phyloP scores from a whole-genome alignment of 257 asterid species.

The Gentiana straminea region DNA sequence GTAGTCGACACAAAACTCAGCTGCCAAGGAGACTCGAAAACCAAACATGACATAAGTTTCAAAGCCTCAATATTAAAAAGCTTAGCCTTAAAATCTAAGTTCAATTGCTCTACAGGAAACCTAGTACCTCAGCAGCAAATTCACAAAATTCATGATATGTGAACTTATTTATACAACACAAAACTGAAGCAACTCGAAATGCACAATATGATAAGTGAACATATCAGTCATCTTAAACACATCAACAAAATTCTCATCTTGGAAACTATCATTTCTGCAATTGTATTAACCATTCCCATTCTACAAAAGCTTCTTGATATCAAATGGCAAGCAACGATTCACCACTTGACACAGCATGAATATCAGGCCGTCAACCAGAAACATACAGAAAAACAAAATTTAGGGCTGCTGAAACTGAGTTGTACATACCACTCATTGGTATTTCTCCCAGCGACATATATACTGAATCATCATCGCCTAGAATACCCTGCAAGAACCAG shows the following conservation, averaged over 20 bases:
- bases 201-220: not conserved
- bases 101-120: too few relatives aligned
- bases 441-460: slow-evolving; percentile 91
- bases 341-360: not conserved
- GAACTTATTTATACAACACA: too few relatives aligned
- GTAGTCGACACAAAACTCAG: too few relatives aligned
- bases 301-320: not conserved
- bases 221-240: not conserved
- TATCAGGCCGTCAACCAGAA: not conserved
- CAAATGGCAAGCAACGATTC: not conserved
- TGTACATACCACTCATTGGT: slow-evolving; percentile 60
- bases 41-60: too few relatives aligned
- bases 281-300: not conserved
- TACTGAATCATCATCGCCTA: slow-evolving; percentile 88
- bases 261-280: not conserved
- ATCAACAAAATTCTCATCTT: not conserved
- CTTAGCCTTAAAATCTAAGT: too few relatives aligned
- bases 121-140: too few relatives aligned
- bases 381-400: not conserved
- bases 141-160: too few relatives aligned
- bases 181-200: too few relatives aligned
- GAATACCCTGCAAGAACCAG: slow-evolving; percentile 64
- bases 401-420: slow-evolving; percentile 6
- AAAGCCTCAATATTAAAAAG: too few relatives aligned
- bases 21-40: too few relatives aligned